Evolutionary conservation across 2,329 filamentous ascomycete genomes (phyloP).

Genomic region (Hymenoscyphus linearis): DNA sequence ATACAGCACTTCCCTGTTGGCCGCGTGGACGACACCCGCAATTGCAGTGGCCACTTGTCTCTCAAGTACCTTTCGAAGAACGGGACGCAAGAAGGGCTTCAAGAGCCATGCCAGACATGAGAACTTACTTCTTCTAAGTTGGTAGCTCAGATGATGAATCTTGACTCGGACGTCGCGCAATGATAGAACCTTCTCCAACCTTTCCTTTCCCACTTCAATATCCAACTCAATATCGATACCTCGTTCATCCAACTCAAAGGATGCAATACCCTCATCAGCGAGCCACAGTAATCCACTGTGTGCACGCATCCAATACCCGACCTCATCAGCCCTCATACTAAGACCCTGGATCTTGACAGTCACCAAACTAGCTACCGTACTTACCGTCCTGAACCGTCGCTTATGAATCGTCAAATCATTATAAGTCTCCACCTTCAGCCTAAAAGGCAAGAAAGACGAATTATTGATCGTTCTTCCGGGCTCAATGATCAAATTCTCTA

Average conservation of each 20-base stretch:
- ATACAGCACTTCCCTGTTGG: conserved; percentile 82
- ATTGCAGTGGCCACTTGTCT: conserved; percentile 69
- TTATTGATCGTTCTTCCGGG: conserved; percentile 79
- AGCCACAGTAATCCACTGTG: conserved; percentile 72
- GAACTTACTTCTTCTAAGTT: conserved; percentile 68
- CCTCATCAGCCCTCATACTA: conserved; percentile 76
- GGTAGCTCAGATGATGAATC: conserved; percentile 84
- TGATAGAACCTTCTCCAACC: conserved; percentile 74
- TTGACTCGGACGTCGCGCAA: conserved; percentile 71
- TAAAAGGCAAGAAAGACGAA: conserved; percentile 84
- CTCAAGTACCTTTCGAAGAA: conserved; percentile 76
- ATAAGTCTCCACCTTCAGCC: conserved; percentile 72
- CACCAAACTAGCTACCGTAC: conserved; percentile 61
- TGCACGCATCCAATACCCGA: conserved; percentile 83
- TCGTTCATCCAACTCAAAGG: conserved; percentile 77
- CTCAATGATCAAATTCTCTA: conserved; percentile 88
- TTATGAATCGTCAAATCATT: conserved; percentile 86
- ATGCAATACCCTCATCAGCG: conserved; percentile 77
- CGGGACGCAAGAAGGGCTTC: conserved; percentile 75
- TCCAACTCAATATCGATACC: conserved; percentile 85
- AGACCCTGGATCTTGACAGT: conserved; percentile 77
- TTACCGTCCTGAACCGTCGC: conserved; percentile 61
- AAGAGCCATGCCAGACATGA: conserved; percentile 74
- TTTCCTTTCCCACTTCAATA: conserved; percentile 73
- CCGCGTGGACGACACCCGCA: conserved; percentile 60